Evolutionary conservation across 257 asterid species (phyloP), one percentile per base, ranked within the genome.

Genomic region (Nicotiana benthamiana): DNA sequence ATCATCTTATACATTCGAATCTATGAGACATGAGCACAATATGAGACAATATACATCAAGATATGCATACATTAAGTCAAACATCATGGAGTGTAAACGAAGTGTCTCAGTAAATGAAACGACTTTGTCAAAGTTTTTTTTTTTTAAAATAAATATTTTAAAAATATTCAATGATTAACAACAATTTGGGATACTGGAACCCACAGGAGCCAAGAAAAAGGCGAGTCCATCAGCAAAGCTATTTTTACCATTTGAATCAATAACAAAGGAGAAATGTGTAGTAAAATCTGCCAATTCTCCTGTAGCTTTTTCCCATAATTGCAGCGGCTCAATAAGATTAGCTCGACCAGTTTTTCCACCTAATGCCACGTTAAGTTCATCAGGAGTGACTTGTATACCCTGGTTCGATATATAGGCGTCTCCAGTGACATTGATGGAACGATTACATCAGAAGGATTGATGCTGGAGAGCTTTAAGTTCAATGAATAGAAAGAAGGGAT

Each of bases 381-480:
- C 46, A 0, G 86, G 64, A 0, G 92, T 89, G 61, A 89, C 76
- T 54, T 82, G 89, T 32, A 89, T 74, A 68, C 87, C 88, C 26
- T 78, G 64, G 17, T 2, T n/a, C 4, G 89, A 60, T 56, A 79
- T 72, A 43, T 67, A 80, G n/a, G 90, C 88, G 1, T 46, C 79
- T 5, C 85, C 87, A 22, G 56, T 16, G 60, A 65, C 5, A 24
- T 70, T 83, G 64, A 87, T 77, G 15, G 3, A 2, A 48, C 52
- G 26, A 74, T 53, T 40, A 32, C 22, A 11, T 84, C 20, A 16
- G 54, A 1, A 26, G 67, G 0, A 12, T 20, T 26, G 80, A 82
- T 77, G 10, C 70, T 17, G 59, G 89, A 3, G 34, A 82, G 22
- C 54, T 82, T 87, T 81, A 88, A 88, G 27, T 61, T 26, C 68